phyloP scores from a whole-genome alignment of 306 rosid species.

The Quercus agrifolia region DNA sequence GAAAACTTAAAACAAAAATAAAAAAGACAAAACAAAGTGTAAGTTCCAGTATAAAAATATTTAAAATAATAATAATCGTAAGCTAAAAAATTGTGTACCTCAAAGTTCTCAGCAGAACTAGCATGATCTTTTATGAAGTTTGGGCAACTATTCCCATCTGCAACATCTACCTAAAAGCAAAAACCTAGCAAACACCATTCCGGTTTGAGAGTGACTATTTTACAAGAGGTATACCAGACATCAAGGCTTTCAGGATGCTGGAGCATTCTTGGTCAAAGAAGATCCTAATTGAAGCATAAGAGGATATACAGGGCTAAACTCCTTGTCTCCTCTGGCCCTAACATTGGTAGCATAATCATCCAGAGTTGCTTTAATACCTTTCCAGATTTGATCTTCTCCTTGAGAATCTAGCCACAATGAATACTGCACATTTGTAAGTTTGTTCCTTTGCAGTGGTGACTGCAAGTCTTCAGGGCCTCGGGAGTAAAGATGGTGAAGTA shows the following conservation, averaged over 20 bases:
- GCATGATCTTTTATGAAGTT: slow-evolving; percentile 14
- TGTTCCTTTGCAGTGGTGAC: slow-evolving; percentile 91
- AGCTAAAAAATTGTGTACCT: slow-evolving; percentile 12
- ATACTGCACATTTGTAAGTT: slow-evolving; percentile 76
- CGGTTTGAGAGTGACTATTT: slow-evolving; percentile 21
- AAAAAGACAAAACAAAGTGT: not conserved
- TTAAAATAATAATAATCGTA: not conserved
- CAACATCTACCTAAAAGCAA: slow-evolving; percentile 14
- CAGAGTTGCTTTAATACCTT: slow-evolving; percentile 85
- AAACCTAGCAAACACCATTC: slow-evolving; percentile 7
- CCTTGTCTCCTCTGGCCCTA: slow-evolving; percentile 90
- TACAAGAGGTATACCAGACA: slow-evolving; percentile 23
- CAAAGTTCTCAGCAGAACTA: slow-evolving; percentile 26
- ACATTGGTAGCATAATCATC: slow-evolving; percentile 86
- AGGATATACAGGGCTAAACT: slow-evolving; percentile 90
- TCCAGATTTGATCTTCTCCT: slow-evolving; percentile 97
- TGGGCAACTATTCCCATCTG: slow-evolving; percentile 27
- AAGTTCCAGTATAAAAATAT: not conserved
- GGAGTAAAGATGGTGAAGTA: slow-evolving; percentile 91
- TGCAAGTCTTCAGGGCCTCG: slow-evolving; percentile 90
- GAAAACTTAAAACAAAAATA: not conserved
- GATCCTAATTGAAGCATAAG: slow-evolving; percentile 92
- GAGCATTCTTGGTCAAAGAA: slow-evolving; percentile 51
- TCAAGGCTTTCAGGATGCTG: slow-evolving; percentile 44
- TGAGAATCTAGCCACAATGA: slow-evolving; percentile 98